A percentile compares a stretch with the other conserved stretches of the same genome.
Conservation (phyloP, 1,284 basidiomycete genomes). For the Ustilago trichophora region DNA sequence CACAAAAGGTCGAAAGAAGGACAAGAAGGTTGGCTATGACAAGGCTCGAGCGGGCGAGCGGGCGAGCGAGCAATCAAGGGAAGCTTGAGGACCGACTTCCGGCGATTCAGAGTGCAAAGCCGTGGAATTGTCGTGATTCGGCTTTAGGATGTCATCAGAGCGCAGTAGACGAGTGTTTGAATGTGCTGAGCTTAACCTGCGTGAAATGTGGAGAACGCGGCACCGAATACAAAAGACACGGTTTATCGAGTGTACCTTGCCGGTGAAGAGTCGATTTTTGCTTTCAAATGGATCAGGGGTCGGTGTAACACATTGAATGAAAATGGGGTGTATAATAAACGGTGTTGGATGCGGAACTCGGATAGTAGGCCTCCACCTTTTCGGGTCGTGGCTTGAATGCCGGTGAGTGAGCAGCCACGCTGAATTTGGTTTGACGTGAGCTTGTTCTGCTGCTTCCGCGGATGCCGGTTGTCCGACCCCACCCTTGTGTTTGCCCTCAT, state of each 20-base stretch:
- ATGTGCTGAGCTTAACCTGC: neutral
- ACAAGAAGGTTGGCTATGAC: too few species aligned
- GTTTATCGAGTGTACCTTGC: constrained; percentile 2
- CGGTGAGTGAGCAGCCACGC: too few species aligned
- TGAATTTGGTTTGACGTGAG: too few species aligned
- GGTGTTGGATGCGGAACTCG: too few species aligned
- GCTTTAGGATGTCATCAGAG: neutral
- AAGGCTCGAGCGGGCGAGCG: neutral
- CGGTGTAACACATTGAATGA: neutral
- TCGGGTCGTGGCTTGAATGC: too few species aligned
- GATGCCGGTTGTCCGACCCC: too few species aligned
- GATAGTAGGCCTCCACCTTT: too few species aligned
- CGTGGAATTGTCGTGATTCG: constrained; percentile 1
- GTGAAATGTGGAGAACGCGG: neutral
- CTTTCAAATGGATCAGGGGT: neutral
- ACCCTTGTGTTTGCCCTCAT: too few species aligned
- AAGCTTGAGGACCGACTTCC: neutral
- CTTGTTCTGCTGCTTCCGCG: too few species aligned
- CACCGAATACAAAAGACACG: too few species aligned
- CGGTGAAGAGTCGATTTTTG: neutral
- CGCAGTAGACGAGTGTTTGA: neutral
- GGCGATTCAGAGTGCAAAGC: constrained; percentile 8
- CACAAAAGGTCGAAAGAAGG: neutral
- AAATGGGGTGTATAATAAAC: too few species aligned
- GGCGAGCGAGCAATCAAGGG: too few species aligned